phyloP scores from a whole-genome alignment of 495 filamentous ascomycete genomes.

The Penicillium herquei region DNA sequence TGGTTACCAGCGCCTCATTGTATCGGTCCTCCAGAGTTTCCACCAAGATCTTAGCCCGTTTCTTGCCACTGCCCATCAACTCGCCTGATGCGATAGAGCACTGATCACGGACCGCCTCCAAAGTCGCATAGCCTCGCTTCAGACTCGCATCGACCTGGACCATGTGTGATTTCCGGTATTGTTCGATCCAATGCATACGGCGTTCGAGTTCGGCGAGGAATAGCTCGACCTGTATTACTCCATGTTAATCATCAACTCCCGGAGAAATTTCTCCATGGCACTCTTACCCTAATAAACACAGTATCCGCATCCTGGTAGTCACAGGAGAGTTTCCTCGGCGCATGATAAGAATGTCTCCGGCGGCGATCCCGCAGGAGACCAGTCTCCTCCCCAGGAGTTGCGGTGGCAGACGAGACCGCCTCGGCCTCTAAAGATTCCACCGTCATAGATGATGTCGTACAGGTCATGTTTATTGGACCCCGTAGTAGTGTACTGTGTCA shows the following conservation, averaged over 20 bases:
- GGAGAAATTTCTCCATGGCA: not conserved
- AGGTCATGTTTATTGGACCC: slow-evolving; percentile 35
- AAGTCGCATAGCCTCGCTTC: slow-evolving; percentile 73
- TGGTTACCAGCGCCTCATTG: slow-evolving; percentile 79
- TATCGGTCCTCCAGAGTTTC: slow-evolving; percentile 92
- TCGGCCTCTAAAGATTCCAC: slow-evolving; percentile 41
- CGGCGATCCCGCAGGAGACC: slow-evolving; percentile 44
- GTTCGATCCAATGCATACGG: slow-evolving; percentile 83
- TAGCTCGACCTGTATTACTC: slow-evolving; percentile 66
- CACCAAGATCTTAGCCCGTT: slow-evolving; percentile 82
- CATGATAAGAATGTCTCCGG: slow-evolving; percentile 65
- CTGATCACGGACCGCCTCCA: slow-evolving; percentile 82
- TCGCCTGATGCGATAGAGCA: slow-evolving; percentile 91
- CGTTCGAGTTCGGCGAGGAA: slow-evolving; percentile 87
- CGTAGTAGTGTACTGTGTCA: too few relatives aligned
- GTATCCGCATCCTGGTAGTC: slow-evolving; percentile 64
- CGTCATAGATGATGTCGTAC: slow-evolving; percentile 44
- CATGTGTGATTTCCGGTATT: slow-evolving; percentile 79
- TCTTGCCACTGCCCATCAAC: slow-evolving; percentile 80
- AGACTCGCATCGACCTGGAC: slow-evolving; percentile 79
- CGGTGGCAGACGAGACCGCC: slow-evolving; percentile 26
- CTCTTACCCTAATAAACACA: slow-evolving; percentile 59
- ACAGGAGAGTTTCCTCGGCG: slow-evolving; percentile 58
- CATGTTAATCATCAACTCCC: too few relatives aligned
- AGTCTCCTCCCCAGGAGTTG: slow-evolving; percentile 37